Evolutionary conservation across 2,329 filamentous ascomycete species (phyloP).

Genomic region (Emericellopsis atlantica): DNA sequence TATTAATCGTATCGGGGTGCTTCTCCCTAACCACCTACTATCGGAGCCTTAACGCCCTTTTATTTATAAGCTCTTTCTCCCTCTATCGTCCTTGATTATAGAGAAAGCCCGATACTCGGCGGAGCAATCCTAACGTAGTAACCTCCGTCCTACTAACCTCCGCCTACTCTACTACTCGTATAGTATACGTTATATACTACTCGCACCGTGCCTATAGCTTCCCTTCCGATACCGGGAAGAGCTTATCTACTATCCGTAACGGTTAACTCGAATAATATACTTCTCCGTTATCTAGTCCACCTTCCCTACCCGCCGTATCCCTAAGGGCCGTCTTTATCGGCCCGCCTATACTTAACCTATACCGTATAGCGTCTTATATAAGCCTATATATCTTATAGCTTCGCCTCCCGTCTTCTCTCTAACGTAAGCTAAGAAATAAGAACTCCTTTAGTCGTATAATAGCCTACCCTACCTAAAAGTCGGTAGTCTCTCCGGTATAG

Average conservation of each 20-base stretch:
- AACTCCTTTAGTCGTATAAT: conserved; percentile 16
- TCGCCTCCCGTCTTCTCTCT: background rate
- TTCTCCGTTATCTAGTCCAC: background rate
- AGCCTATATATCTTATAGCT: conserved; percentile 18
- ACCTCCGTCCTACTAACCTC: conserved; percentile 7
- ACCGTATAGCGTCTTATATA: conserved; percentile 13
- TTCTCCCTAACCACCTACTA: conserved; percentile 7
- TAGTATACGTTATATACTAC: conserved; percentile 14
- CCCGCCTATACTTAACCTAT: conserved; percentile 4
- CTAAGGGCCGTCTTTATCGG: background rate
- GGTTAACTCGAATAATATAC: conserved; percentile 10
- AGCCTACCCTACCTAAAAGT: conserved; percentile 6
- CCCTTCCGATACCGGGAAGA: conserved; percentile 8
- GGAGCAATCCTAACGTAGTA: conserved; percentile 5
- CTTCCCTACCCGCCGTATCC: background rate
- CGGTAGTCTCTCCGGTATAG: background rate
- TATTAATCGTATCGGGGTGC: background rate
- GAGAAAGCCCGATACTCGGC: conserved; percentile 9
- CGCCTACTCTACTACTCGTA: conserved; percentile 11
- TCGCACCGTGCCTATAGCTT: conserved; percentile 11
- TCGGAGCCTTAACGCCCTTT: conserved; percentile 5
- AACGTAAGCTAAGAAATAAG: conserved; percentile 14
- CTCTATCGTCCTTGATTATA: conserved; percentile 10
- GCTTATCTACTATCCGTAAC: conserved; percentile 6
- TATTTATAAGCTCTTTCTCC: conserved; percentile 10